Base-by-base conservation (phyloP, 148 eudicot genomes). In the Agrostemma githago region DNA sequence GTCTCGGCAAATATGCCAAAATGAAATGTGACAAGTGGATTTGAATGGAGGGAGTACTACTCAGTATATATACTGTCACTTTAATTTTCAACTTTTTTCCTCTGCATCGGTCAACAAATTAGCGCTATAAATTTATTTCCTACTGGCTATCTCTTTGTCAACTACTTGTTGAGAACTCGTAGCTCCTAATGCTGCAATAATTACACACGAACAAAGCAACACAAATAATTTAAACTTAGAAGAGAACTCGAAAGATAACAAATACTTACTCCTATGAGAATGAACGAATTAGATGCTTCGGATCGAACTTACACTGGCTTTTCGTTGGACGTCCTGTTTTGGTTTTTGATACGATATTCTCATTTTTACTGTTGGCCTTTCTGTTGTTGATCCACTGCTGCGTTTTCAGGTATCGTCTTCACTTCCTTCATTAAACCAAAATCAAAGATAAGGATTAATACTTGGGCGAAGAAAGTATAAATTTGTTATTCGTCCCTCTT, bases 121-220 rank as follows among this genome's bases (percentile, higher is more conserved):
- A n/a, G n/a, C n/a, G n/a, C n/a, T n/a, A n/a, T n/a, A n/a, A n/a
- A n/a, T n/a, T n/a, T n/a, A n/a, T n/a, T n/a, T n/a, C n/a, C n/a
- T n/a, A n/a, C n/a, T n/a, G n/a, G 81, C 83, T 38, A 70, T 72
- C 68, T 89, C 96, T 53, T 83, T 83, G 42, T 72, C 86, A 37
- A 59, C 77, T 71, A 62, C 76, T 71, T 75, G 76, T 43, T 72
- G 79, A 75, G 76, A 75, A 37, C 54, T 65, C 39, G 76, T 71
- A 40, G 79, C 69, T 59, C 73, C 83, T 75, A 76, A 20, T 65
- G 79, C 83, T 80, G 76, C 17, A 76, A 72, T 39, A 14, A 61
- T 43, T 37, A 37, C 14, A 59, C 6, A 44, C 17, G 40, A 71
- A 43, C 8, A 5, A 48, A 46, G 59, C 51, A 66, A 38, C 46